Evolutionary conservation across 2,329 filamentous ascomycete species (phyloP).

Genomic region (Periconia macrospinosa): DNA sequence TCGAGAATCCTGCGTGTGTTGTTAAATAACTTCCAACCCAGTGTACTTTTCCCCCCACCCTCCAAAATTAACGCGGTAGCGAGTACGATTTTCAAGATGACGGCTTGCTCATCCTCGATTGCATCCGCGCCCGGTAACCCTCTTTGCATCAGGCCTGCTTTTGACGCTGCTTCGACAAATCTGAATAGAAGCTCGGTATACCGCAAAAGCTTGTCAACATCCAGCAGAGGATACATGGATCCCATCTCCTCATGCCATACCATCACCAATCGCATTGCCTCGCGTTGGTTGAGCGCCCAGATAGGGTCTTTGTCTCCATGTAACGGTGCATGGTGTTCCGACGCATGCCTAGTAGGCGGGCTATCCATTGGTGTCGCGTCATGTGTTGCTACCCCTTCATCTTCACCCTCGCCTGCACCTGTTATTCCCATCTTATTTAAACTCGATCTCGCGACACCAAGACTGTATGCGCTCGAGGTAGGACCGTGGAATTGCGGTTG

Average conservation of each 20-base stretch:
- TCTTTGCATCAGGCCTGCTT: conserved; percentile 60
- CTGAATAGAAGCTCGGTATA: conserved; percentile 71
- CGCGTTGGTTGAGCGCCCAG: conserved; percentile 75
- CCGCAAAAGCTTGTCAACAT: conserved; percentile 69
- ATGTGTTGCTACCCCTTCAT: conserved; percentile 58
- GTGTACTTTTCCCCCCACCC: conserved; percentile 74
- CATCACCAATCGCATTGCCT: conserved; percentile 76
- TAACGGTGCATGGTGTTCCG: conserved; percentile 21
- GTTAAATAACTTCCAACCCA: conserved; percentile 72
- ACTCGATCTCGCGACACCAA: conserved; percentile 84
- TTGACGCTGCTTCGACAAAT: conserved; percentile 70
- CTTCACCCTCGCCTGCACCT: conserved; percentile 61
- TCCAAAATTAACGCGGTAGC: conserved; percentile 78
- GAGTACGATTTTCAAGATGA: conserved; percentile 80
- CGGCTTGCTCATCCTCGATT: conserved; percentile 65
- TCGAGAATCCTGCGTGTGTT: conserved; percentile 75
- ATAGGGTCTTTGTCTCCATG: conserved; percentile 71
- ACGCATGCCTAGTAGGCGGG: conserved; percentile 34
- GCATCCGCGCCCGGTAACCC: conserved; percentile 59
- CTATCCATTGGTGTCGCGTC: conserved; percentile 57
- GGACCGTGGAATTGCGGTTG: conserved; percentile 76
- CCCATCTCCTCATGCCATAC: conserved; percentile 89
- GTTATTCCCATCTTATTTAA: conserved; percentile 88
- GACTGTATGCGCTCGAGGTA: conserved; percentile 81
- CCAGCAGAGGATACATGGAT: conserved; percentile 86